Evolutionary conservation across 2,329 filamentous ascomycete species (phyloP).

Genomic region (Ambrosiella beaveri): DNA sequence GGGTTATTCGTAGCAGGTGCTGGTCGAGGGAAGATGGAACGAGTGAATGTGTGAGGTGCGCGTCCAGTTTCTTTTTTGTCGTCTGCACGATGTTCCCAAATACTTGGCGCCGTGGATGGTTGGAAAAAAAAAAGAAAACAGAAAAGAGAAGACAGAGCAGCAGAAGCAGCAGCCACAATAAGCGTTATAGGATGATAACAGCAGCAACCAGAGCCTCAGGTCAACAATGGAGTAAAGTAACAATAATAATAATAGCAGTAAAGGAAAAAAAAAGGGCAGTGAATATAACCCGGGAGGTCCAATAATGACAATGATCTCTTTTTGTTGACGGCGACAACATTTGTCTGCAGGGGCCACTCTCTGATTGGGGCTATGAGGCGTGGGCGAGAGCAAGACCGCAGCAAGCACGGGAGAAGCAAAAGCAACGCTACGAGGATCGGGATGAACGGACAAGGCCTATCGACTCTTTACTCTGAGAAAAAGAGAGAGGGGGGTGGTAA

Average conservation of each 20-base stretch:
- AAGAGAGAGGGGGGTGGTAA: background rate
- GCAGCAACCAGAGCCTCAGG: background rate
- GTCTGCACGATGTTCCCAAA: slow-evolving; percentile 4
- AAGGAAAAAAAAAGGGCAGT: slow-evolving; percentile 5
- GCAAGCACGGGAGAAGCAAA: slow-evolving; percentile 1
- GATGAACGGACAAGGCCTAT: background rate
- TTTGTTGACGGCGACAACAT: background rate
- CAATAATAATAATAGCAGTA: background rate
- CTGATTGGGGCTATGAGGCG: slow-evolving; percentile 10
- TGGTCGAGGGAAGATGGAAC: background rate
- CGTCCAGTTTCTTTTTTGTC: background rate
- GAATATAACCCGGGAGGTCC: background rate
- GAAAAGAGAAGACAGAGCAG: background rate
- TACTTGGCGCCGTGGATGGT: slow-evolving; percentile 1
- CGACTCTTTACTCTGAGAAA: background rate
- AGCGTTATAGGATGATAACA: slow-evolving; percentile 4
- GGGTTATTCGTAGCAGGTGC: background rate
- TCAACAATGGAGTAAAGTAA: background rate
- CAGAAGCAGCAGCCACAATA: background rate
- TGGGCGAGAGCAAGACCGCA: background rate
- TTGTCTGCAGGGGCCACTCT: slow-evolving; percentile 8
- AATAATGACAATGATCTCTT: background rate
- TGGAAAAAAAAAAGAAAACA: background rate
- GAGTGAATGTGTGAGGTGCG: background rate
- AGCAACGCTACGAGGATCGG: background rate